Percentiles rank a stretch among this genome's conserved stretches.
These are phyloP conservation scores for Beta lomatogona DNA, from an alignment of 179 eudicot genomes.

Conservation along the genomic window DNA sequence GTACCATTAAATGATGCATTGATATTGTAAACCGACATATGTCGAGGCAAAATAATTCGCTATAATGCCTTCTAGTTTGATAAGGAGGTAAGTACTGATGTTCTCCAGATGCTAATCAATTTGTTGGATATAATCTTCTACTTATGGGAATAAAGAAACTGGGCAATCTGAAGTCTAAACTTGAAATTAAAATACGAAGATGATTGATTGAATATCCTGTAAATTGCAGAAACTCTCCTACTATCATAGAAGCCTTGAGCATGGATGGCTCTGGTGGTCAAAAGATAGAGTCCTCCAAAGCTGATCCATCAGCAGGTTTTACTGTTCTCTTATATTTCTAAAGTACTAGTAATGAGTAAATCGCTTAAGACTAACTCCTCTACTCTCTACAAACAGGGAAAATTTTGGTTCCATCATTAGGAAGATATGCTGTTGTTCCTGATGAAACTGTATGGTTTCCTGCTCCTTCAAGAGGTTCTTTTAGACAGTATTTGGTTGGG, in stretches of 20 bases:
- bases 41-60: not conserved
- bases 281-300: slow-evolving; percentile 46
- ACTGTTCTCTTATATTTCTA: not conserved
- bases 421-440: slow-evolving; percentile 53
- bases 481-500: not conserved
- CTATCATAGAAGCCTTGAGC: slow-evolving; percentile 77
- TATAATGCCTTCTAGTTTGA: not conserved
- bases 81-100: not conserved
- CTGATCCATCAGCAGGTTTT: slow-evolving; percentile 46
- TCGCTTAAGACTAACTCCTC: not conserved
- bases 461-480: not conserved
- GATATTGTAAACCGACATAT: not conserved
- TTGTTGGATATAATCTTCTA: not conserved
- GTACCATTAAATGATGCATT: not conserved
- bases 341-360: not conserved
- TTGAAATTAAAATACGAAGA: not conserved
- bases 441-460: slow-evolving; percentile 40
- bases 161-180: not conserved
- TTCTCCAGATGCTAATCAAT: not conserved
- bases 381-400: slow-evolving; percentile 34
- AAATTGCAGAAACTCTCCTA: slow-evolving; percentile 59
- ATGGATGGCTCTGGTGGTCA: slow-evolving; percentile 81
- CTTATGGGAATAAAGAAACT: not conserved
- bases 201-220: not conserved
- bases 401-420: slow-evolving; percentile 31